Evolutionary conservation across 176 grass and related monocot species (phyloP).

Genomic region (Stipa capillata): DNA sequence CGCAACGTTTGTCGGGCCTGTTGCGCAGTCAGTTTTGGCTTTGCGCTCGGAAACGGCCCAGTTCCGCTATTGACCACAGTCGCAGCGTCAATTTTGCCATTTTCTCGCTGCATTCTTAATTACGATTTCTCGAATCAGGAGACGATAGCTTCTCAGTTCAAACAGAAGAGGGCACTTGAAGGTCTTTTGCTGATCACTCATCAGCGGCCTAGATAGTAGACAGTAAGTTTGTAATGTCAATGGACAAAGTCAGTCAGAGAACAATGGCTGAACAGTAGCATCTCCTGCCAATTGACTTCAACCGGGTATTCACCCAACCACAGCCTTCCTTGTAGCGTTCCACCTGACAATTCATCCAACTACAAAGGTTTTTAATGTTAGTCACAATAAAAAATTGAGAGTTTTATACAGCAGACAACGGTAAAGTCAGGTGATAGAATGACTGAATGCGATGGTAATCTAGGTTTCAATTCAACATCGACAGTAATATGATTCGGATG

Average conservation of each 20-base stretch:
- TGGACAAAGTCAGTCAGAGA: slow-evolving; percentile 13
- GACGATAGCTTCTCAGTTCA: neutral
- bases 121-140: neutral
- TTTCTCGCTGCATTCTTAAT: too few species aligned
- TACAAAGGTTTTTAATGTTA: neutral
- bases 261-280: slow-evolving; percentile 53
- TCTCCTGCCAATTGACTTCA: slow-evolving; percentile 52
- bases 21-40: too few species aligned
- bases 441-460: neutral
- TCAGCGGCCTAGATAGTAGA: neutral
- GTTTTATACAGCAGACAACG: neutral
- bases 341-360: slow-evolving; percentile 34
- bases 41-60: too few species aligned
- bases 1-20: too few species aligned
- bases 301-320: slow-evolving; percentile 40
- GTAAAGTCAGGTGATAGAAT: neutral
- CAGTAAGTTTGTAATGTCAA: neutral
- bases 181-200: neutral
- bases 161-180: neutral
- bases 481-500: neutral
- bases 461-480: too few species aligned
- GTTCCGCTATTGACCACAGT: too few species aligned
- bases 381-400: neutral
- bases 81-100: too few species aligned
- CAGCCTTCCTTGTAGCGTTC: slow-evolving; percentile 62